A percentile compares a stretch with the other conserved stretches of the same genome.
These are phyloP conservation scores for Adansonia gregorii DNA, from an alignment of 441 rosid genomes.

Conservation along the genomic window DNA sequence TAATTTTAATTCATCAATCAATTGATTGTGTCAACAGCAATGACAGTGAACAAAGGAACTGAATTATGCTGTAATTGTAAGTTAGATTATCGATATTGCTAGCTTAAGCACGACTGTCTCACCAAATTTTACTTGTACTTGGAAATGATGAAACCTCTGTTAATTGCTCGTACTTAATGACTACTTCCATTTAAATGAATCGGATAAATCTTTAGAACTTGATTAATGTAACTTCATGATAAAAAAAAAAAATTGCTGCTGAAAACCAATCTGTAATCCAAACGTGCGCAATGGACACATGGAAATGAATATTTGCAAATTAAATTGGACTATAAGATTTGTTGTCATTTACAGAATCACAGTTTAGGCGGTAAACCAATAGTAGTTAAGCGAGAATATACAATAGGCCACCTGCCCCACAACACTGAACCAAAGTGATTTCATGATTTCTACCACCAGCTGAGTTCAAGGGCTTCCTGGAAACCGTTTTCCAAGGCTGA, in stretches of 20 bases:
- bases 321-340: not conserved
- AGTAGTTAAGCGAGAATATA: not conserved
- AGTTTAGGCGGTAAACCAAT: not conserved
- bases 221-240: not conserved
- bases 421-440: not conserved
- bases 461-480: conserved; percentile 44
- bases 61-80: too few relatives aligned
- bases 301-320: not conserved
- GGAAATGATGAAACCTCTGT: not conserved
- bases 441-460: conserved; percentile 34
- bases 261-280: not conserved
- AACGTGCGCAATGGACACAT: not conserved
- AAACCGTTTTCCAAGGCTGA: conserved; percentile 44
- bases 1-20: too few relatives aligned
- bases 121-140: not conserved
- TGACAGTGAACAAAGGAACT: too few relatives aligned
- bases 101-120: too few relatives aligned
- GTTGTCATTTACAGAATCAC: not conserved
- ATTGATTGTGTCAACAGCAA: too few relatives aligned
- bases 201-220: too few relatives aligned
- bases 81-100: too few relatives aligned
- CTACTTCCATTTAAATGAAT: too few relatives aligned
- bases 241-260: not conserved
- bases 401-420: conserved; percentile 5
- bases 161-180: not conserved